Base-by-base conservation (phyloP, 1,284 basidiomycete species). In the Ceratobasidium sp. region DNA sequence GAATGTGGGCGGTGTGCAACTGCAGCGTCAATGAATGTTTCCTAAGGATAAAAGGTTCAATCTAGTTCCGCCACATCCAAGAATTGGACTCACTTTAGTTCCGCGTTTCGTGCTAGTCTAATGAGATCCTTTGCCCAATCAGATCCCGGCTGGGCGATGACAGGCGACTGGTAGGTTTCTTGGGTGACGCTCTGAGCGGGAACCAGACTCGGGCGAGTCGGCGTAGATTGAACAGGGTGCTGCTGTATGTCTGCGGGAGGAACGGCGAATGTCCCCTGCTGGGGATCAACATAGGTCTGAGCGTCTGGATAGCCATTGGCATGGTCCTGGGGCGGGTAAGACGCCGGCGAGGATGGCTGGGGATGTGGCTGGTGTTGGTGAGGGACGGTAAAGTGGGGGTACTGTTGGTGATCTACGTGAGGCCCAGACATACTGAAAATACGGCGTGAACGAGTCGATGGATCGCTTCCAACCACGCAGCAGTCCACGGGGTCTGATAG, bases 61-160 rank as follows among this genome's bases (percentile, higher is more conserved):
- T 32, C 25, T 32, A 43, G 17, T 32, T 43, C 17, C 40, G 22
- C 43, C 43, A 37, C 61, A 29, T 25, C 7, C 32, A 22, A 29
- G 11, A 17, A 51, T 54, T 54, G 43, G 76, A 79, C 89, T 80
- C 82, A 94, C 92, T 94, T 94, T 80, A 94, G 86, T 81, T 94
- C 92, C 19, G 93, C 92, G 0, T 91, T 93, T 85, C 91, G 93
- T 3, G 92, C 92, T 25, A 94, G 87, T 77, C 93, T 91, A 64
- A 94, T 90, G 61, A 94, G 87, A 83, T 93, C 91, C 81, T 91
- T 92, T 44, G 92, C 93, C 92, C 92, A 94, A 83, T 94, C 92
- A 13, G 79, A 76, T 7, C 92, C 92, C 22, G 76, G 75, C 52
- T 89, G 90, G 4, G 92, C 91, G 67, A 93, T 85, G 69, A 93